Evolutionary conservation across 2,329 filamentous ascomycete genomes (phyloP).

Genomic region (Clonostachys solani): DNA sequence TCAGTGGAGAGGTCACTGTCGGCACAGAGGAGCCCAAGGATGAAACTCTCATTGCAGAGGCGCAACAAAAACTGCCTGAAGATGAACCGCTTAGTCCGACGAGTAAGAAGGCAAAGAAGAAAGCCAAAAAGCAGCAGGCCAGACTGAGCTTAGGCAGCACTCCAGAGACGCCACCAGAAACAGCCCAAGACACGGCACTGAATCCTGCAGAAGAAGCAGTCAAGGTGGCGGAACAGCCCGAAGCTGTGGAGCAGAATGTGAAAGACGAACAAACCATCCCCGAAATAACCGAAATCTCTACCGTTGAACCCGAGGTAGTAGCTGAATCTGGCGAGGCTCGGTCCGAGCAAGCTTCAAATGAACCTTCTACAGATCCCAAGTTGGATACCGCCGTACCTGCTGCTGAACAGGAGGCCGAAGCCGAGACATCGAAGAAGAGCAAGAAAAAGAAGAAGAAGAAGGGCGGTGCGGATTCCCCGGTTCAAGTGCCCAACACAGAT

Average conservation of each 20-base stretch:
- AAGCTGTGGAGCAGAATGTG: too few species aligned
- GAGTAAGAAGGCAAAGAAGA: constrained; percentile 17
- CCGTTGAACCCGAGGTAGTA: too few species aligned
- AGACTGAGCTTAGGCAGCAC: neutral
- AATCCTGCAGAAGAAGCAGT: neutral
- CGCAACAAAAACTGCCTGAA: too few species aligned
- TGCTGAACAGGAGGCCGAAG: constrained; percentile 2
- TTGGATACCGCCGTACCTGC: neutral
- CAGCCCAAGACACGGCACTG: neutral
- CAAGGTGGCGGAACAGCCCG: too few species aligned
- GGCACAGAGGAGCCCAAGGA: too few species aligned
- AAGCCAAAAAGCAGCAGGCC: constrained; percentile 1
- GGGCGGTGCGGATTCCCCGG: neutral
- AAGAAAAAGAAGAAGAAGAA: constrained; percentile 25
- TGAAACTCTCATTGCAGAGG: too few species aligned
- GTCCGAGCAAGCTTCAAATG: too few species aligned
- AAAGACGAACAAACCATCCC: too few species aligned
- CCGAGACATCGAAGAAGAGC: constrained; percentile 8
- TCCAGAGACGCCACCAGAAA: neutral
- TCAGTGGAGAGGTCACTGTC: too few species aligned
- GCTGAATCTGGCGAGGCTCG: too few species aligned
- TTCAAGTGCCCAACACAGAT: neutral
- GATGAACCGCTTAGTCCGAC: neutral
- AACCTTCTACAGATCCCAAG: too few species aligned
- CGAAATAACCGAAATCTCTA: too few species aligned